Evolutionary conservation across 257 asterid species (phyloP), one percentile per base, ranked within the genome.

Genomic region (Primulina tabacum): DNA sequence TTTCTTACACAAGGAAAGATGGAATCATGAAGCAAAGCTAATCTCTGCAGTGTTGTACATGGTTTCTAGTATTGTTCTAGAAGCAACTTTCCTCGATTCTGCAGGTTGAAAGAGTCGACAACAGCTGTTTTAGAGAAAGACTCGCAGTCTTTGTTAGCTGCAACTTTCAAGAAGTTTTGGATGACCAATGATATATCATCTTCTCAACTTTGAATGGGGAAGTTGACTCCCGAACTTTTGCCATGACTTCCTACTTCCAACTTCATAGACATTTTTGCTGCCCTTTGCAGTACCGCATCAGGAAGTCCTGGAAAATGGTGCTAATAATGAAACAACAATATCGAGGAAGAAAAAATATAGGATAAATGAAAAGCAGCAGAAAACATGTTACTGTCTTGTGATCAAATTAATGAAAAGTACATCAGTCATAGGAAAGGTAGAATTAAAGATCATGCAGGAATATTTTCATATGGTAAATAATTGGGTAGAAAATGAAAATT

Each of bases 231-330:
- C 29, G 70, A 37, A 40, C 55, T 74, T 71, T 65, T 83, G 67
- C 92, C 97, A 50, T 84, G 82, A 66, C 77, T 82, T 65, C 69
- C 80, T 75, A 2, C 17, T 43, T 90, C 97, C 64, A 93, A 91
- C 76, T 88, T 92, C 72, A 65, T 79, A 35, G 97, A 93, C 82
- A 86, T 90, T 1, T 84, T 83, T 30, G 89, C 83, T 34, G 99
- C 99, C 72, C 84, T 87, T 47, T 74, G 78, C 29, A 93, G 90
- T 73, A 93, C 90, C 8, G 69, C 32, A 76, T 90, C 92, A 18
- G 97, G 99, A 70, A 93, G 95, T 68, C 99, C 97, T 93, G 86
- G 5, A 65, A 77, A 79, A 38, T 63, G 47, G 73, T 74, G 50
- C 70, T 5, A 38, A 10, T 38, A 38, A 8, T 38, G 8, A 38